Evolutionary conservation across 2,329 filamentous ascomycete species (phyloP), one percentile per base, ranked within the genome.

Genomic region (Aspergillus ustus): DNA sequence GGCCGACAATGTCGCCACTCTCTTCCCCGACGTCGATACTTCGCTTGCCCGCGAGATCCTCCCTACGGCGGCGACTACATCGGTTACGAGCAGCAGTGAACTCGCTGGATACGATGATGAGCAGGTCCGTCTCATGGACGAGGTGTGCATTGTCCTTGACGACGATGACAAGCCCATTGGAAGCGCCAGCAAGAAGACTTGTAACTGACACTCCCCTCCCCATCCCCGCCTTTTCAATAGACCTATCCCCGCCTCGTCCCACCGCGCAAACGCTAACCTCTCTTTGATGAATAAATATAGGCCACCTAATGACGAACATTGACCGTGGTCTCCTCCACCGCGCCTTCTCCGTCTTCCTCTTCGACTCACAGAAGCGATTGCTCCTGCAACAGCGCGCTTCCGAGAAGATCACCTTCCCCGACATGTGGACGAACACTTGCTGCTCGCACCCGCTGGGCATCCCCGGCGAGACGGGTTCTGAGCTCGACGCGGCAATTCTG

Each of bases 371-470:
- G 76, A 96, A 97, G 79, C 90, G 93, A 71, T 84, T 98, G 63
- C 90, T 99, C 49, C 88, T 99, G 55, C 95, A 99, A 81, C 95
- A 98, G 83, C 91, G 95, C 69, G 95, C 95, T 29, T 83, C 89
- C 45, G 94, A 98, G 82, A 99, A 99, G 84, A 99, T 99, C 75
- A 99, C 95, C 7, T 99, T 99, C 81, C 94, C 95, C 52, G 92
- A 97, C 76, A 93, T 97, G 90, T 99, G 95, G 95, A 99, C 95
- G 66, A 99, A 99, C 81, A 99, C 95, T 34, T 99, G 95, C 85
- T 99, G 95, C 84, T 99, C 95, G 44, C 95, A 99, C 79, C 95
- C 95, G 5, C 85, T 99, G 63, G 91, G 92, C 59, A 91, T 97
- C 68, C 91, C 95, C 8, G 90, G 90, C 67, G 95, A 99, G 86